These are phyloP conservation scores for Apiospora arundinis DNA, from an alignment of 2,329 filamentous ascomycete genomes.

Conservation along the genomic window DNA sequence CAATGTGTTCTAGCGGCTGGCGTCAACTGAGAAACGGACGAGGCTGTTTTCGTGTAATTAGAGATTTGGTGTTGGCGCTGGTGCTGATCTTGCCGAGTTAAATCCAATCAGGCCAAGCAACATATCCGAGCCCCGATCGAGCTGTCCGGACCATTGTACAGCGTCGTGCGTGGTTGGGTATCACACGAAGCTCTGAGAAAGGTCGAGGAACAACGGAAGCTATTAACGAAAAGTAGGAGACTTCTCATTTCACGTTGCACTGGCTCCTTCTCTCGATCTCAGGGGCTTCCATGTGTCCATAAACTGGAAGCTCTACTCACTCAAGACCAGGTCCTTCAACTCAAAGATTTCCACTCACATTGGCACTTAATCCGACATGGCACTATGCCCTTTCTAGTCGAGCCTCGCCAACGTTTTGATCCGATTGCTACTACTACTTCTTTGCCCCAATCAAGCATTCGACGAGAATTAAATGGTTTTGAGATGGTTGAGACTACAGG, in stretches of 20 bases:
- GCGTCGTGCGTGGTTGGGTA: too few relatives aligned
- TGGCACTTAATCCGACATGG: conserved; percentile 26
- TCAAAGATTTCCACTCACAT: conserved; percentile 29
- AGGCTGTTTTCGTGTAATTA: not conserved
- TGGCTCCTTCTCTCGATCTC: conserved; percentile 20
- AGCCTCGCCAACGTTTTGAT: conserved; percentile 26
- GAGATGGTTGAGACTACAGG: conserved; percentile 26
- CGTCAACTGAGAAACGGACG: not conserved
- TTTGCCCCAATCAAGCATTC: conserved; percentile 26
- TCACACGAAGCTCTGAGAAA: too few relatives aligned
- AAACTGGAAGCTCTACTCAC: conserved; percentile 24
- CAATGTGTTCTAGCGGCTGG: conserved; percentile 15
- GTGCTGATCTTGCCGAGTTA: conserved; percentile 25
- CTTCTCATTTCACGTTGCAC: too few relatives aligned
- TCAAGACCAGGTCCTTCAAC: conserved; percentile 24
- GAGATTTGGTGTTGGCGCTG: not conserved
- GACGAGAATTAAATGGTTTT: conserved; percentile 27
- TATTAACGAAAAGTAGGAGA: conserved; percentile 30
- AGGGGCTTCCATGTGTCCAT: conserved; percentile 25
- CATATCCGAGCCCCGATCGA: conserved; percentile 27
- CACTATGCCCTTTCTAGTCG: conserved; percentile 24
- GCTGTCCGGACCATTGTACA: conserved; percentile 27
- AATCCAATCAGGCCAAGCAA: conserved; percentile 26
- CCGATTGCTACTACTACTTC: conserved; percentile 19
- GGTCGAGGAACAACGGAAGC: conserved; percentile 31